Conservation (phyloP, 805 yeast genomes). For the Lipomyces japonicus region DNA sequence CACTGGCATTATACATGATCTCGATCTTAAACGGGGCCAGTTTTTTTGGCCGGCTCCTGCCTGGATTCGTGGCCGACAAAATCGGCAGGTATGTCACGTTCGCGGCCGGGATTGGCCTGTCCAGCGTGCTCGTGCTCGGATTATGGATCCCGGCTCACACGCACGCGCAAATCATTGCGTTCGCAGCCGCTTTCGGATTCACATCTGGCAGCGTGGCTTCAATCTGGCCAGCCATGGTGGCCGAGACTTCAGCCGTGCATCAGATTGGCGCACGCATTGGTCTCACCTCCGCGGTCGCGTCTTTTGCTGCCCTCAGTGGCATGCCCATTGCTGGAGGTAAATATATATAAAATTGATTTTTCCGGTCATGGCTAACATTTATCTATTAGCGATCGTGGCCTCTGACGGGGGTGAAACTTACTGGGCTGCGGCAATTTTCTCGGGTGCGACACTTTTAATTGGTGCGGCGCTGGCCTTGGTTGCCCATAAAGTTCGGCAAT, state of each 20-base stretch:
- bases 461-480: too few relatives aligned
- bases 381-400: too few relatives aligned
- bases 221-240: slow-evolving; percentile 36
- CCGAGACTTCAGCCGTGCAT: slow-evolving; percentile 30
- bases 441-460: too few relatives aligned
- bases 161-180: slow-evolving; percentile 26
- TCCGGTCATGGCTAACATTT: too few relatives aligned
- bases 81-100: slow-evolving; percentile 57
- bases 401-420: too few relatives aligned
- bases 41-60: slow-evolving; percentile 51
- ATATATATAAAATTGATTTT: too few relatives aligned
- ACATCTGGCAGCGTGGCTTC: slow-evolving; percentile 37
- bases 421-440: too few relatives aligned
- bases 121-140: slow-evolving; percentile 49
- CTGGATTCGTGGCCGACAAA: slow-evolving; percentile 53
- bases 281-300: slow-evolving; percentile 51
- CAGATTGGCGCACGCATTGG: slow-evolving; percentile 51
- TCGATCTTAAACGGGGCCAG: slow-evolving; percentile 13
- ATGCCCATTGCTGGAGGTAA: slow-evolving; percentile 35
- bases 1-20: slow-evolving; percentile 9
- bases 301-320: slow-evolving; percentile 44
- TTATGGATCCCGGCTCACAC: slow-evolving; percentile 70
- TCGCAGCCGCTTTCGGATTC: slow-evolving; percentile 36
- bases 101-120: slow-evolving; percentile 44
- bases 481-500: too few relatives aligned